Evolutionary conservation across 2,329 filamentous ascomycete genomes (phyloP), one percentile per base, ranked within the genome.

Genomic region (Ophiostoma novo-ulmi): DNA sequence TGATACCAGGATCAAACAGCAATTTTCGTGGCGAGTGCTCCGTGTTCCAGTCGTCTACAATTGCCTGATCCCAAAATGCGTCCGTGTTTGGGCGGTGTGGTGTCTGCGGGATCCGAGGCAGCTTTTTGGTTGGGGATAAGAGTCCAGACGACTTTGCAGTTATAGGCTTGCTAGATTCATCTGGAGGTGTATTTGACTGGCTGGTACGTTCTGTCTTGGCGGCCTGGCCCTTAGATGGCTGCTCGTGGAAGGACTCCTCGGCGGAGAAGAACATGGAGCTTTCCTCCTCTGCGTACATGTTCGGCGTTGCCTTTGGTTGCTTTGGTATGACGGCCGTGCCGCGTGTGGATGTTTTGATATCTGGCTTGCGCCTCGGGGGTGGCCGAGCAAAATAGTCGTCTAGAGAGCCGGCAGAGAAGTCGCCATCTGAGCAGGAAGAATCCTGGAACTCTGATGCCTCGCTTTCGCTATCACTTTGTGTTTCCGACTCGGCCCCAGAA

Each of bases 41-140:
- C 64, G 89, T 87, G 72, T 89, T 88, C 87, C 87, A 90, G 63
- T 87, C 84, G 74, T 89, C 85, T 35, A 88, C 81, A 20, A 85
- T 77, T 14, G 85, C 84, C 72, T 85, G 84, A 69, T 81, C 81
- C 88, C 88, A 90, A 75, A 89, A 89, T 7, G 80, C 80, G 72
- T 89, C 87, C 55, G 83, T 83, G 69, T 79, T 85, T 31, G 83
- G 83, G 36, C 81, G 79, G 71, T 88, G 82, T 3, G 85, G 85
- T 0, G 85, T 85, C 48, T 80, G 79, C 1, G 87, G 87, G 58
- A 89, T 86, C 0, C 79, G 79, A 3, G 75, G 70, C 1, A 79
- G 74, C 70, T 79, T 80, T 69, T 77, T 79, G 58, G 70, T 75
- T 7, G 79, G 78, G 7, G 78, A 79, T 48, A 77, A 70, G 7